Base-by-base conservation (phyloP, 257 asterid species). In the Penstemon davidsonii region DNA sequence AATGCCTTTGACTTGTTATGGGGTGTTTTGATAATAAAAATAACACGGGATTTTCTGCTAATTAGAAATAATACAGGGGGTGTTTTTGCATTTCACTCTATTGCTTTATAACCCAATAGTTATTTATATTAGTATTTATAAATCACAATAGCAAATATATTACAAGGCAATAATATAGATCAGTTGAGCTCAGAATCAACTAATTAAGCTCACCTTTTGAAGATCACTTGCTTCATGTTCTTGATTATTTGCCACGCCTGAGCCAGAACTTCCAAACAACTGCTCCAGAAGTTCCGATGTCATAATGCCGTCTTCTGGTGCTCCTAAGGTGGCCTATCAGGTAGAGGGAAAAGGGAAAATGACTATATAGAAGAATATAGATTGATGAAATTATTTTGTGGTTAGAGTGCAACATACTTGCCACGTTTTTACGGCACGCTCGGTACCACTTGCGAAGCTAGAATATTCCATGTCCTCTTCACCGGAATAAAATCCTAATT, bases 361-460 rank as follows among this genome's bases (percentile, higher is more conserved):
- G n/a, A 67, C 44, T 47, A 13, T 3, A 11, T 53, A 6, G n/a
- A 39, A 63, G 33, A 25, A 25, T 25, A 25, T 25, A 25, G n/a
- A 55, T 41, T 5, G 36, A 71, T n/a, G 10, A 66, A 49, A 65
- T 49, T 15, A 66, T 51, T 53, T 38, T 12, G 42, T 43, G 19
- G 55, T 54, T 50, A 33, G 50, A 12, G 44, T 37, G 60, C 3
- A 59, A 81, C 90, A 25, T 82, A 93, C 99, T 84, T 90, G 99
- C 99, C 99, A 93, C 52, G 97, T 90, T 82, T 87, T 90, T 18
- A 90, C 96, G 43, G 99, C 97, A 55, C 92, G 86, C 77, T 88
- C 96, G 4, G 99, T 90, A 77, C 92, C 97, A 44, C 79, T 77
- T 8, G 91, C 77, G 77, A 90, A 90, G 83, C 77, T 82, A 25